Base-by-base conservation (phyloP, 768 basidiomycete species). In the Boletus insuetus region DNA sequence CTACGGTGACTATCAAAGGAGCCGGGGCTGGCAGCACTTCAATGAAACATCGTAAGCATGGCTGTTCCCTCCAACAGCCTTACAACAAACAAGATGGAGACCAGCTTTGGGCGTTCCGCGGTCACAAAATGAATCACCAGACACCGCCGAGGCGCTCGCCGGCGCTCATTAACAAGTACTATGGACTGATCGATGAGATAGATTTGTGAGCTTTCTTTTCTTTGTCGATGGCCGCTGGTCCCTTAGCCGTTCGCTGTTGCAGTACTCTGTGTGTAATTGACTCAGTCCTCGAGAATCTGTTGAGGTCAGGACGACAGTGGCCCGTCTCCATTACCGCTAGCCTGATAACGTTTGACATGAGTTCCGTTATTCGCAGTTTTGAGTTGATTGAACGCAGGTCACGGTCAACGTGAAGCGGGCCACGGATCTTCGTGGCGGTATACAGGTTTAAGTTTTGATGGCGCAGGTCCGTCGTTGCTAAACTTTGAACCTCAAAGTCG, bases 321-420 rank as follows among this genome's bases (percentile, higher is more conserved):
- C 13, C 19, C 12, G 29, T 19, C 39, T n/a, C 29, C 24, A 10
- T 43, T 31, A 10, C 32, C 10, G 10, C 11, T 13, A 34, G 32
- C 34, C 26, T 44, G 17, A 20, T 47, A 51, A 51, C 53, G 55
- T 55, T 56, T 19, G n/a, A n/a, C n/a, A 29, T 10, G 20, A 34
- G 32, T 11, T 34, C n/a, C 2, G 19, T 40, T 44, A 53, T 38
- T 40, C 8, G n/a, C 29, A 0, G 17, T 34, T 35, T 6, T 34
- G 22, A 35, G n/a, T 24, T 12, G 22, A 43, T 24, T 3, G 16
- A n/a, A 14, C 6, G 17, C 8, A 35, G 34, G 31, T 14, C n/a
- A 6, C 12, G 19, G 26, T 50, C 40, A 42, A 41, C 40, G 40
- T 41, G 16, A 50, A 31, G n/a, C 49, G 19, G 22, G 10, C 24